phyloP scores from a whole-genome alignment of 2,329 filamentous ascomycete species.

The Aspergillus oerlinghausenensis region DNA sequence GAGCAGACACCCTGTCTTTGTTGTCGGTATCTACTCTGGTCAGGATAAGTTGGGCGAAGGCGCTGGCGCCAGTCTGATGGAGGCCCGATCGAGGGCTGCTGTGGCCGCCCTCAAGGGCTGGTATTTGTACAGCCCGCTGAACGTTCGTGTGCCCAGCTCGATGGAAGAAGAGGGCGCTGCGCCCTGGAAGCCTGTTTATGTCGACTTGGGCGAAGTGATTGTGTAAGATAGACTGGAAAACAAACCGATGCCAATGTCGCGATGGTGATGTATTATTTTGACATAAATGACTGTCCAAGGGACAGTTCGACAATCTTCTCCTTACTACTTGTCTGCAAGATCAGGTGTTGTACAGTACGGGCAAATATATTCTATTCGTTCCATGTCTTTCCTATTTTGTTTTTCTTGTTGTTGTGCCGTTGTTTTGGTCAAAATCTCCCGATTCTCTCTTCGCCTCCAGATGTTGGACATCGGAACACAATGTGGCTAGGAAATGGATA shows the following conservation, averaged over 20 bases:
- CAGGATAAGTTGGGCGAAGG: slow-evolving; percentile 88
- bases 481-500: slow-evolving; percentile 1
- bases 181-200: slow-evolving; percentile 63
- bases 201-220: slow-evolving; percentile 69
- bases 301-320: slow-evolving; percentile 9
- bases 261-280: slow-evolving; percentile 14
- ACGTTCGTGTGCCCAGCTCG: slow-evolving; percentile 64
- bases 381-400: slow-evolving; percentile 25
- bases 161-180: slow-evolving; percentile 58
- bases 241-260: slow-evolving; percentile 4
- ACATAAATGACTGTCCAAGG: slow-evolving; percentile 6
- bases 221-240: slow-evolving; percentile 29
- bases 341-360: slow-evolving; percentile 39
- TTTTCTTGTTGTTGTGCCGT: slow-evolving; percentile 13
- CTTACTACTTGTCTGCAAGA: slow-evolving; percentile 26
- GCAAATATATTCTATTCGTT: slow-evolving; percentile 31
- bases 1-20: slow-evolving; percentile 81
- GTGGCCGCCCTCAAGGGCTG: slow-evolving; percentile 85
- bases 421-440: slow-evolving; percentile 11
- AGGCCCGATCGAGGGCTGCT: slow-evolving; percentile 72
- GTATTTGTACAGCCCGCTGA: slow-evolving; percentile 86
- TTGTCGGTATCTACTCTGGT: slow-evolving; percentile 91
- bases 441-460: slow-evolving; percentile 4
- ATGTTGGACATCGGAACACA: not conserved
- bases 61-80: slow-evolving; percentile 70